phyloP scores from a whole-genome alignment of 306 rosid genomes.

The Prunus kanzakura region DNA sequence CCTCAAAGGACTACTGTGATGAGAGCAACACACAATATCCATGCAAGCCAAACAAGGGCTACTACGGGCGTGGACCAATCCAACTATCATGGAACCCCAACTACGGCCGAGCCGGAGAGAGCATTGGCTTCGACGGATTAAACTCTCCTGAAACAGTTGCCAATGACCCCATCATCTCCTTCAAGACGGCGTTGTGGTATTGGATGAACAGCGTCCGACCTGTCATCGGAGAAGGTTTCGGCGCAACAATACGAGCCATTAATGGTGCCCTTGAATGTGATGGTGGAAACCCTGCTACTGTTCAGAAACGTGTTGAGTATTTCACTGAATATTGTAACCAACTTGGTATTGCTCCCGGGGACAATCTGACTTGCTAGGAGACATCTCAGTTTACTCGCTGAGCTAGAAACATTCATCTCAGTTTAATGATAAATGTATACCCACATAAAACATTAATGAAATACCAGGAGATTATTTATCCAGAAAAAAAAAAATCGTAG shows the following conservation, averaged over 20 bases:
- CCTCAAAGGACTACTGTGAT: constrained; percentile 75
- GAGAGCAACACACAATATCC: constrained; percentile 59
- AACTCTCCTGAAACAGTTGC: constrained; percentile 73
- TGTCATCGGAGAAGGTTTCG: constrained; percentile 62
- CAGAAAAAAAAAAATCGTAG: too few relatives aligned
- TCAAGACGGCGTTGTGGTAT: constrained; percentile 84
- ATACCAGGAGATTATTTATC: too few relatives aligned
- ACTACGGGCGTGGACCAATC: constrained; percentile 85
- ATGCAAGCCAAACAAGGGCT: constrained; percentile 61
- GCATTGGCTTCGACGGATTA: constrained; percentile 59
- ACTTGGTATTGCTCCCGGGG: constrained; percentile 65
- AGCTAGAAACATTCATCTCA: too few relatives aligned
- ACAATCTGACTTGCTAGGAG: constrained; percentile 49
- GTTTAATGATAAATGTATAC: too few relatives aligned
- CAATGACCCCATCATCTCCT: constrained; percentile 49
- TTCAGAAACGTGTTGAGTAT: constrained; percentile 45
- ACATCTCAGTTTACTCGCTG: not conserved
- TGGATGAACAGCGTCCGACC: constrained; percentile 68
- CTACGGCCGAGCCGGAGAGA: constrained; percentile 73
- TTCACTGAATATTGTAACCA: constrained; percentile 58
- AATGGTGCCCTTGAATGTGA: constrained; percentile 79
- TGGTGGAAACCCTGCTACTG: constrained; percentile 49
- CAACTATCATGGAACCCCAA: constrained; percentile 91
- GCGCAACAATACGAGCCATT: constrained; percentile 84
- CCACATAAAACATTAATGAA: too few relatives aligned